A percentile compares a stretch with the other conserved stretches of the same genome.
Evolutionary conservation across 768 basidiomycete genomes (phyloP).

Genomic region (Lactarius pseudohatsudake): DNA sequence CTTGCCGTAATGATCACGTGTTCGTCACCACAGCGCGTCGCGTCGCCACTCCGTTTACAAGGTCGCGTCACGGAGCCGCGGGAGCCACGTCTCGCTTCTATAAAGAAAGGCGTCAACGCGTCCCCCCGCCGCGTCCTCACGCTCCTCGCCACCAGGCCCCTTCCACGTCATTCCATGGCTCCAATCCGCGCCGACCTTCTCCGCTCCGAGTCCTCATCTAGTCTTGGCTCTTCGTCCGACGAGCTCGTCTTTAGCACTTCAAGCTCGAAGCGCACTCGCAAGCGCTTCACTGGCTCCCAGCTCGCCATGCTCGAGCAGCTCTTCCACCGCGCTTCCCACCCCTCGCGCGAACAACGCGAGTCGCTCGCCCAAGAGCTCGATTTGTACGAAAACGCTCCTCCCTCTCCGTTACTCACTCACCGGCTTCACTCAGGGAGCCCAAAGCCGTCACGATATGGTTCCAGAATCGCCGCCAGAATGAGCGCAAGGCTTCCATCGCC

Average conservation of each 20-base stretch:
- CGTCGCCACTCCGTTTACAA: constrained; percentile 20
- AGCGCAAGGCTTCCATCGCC: constrained; percentile 25
- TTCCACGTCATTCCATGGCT: constrained; percentile 14
- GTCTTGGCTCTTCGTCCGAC: constrained; percentile 24
- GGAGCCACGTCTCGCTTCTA: constrained; percentile 1
- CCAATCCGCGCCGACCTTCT: constrained; percentile 10
- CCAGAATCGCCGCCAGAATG: constrained; percentile 38
- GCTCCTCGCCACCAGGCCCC: constrained; percentile 5
- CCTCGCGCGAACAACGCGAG: constrained; percentile 30
- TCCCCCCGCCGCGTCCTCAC: neutral
- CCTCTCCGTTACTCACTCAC: neutral
- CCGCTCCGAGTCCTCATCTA: constrained; percentile 26
- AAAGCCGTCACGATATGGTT: constrained; percentile 40
- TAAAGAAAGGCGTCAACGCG: constrained; percentile 11
- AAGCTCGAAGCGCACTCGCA: constrained; percentile 26
- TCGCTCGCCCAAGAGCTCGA: constrained; percentile 24
- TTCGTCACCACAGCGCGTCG: neutral
- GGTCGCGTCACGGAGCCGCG: constrained; percentile 18
- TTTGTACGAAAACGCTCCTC: constrained; percentile 13
- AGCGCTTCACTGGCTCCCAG: constrained; percentile 29
- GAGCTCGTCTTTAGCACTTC: constrained; percentile 10
- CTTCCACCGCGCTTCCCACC: constrained; percentile 27
- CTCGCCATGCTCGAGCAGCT: constrained; percentile 29
- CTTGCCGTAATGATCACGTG: constrained; percentile 1
- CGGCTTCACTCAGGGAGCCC: constrained; percentile 28